A percentile compares a stretch with the other conserved stretches of the same genome.
These are phyloP conservation scores for Clonostachys rosea DNA, from an alignment of 2,329 filamentous ascomycete genomes.

Conservation along the genomic window DNA sequence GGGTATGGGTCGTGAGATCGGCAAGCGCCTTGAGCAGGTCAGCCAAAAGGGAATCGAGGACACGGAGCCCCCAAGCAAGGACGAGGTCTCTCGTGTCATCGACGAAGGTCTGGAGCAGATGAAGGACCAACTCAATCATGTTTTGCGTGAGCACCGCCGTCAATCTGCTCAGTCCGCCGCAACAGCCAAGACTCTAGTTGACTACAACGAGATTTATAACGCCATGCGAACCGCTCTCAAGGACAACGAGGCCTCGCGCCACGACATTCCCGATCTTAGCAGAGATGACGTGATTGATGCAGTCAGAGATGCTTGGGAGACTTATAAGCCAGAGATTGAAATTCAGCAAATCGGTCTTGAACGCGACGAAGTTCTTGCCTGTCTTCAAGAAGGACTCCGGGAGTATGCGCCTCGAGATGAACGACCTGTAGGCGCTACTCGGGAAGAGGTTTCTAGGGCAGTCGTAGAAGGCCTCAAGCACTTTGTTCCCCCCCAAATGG, in stretches of 20 bases:
- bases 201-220: constrained; percentile 82
- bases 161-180: constrained; percentile 61
- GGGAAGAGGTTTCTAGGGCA: constrained; percentile 80
- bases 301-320: constrained; percentile 87
- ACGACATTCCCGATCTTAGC: constrained; percentile 44
- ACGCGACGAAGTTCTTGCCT: constrained; percentile 82
- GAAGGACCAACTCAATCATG: constrained; percentile 76
- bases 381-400: constrained; percentile 79
- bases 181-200: constrained; percentile 56
- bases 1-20: constrained; percentile 90
- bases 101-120: constrained; percentile 77
- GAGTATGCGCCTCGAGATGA: constrained; percentile 60
- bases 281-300: constrained; percentile 83
- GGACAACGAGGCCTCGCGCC: constrained; percentile 46
- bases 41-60: constrained; percentile 38
- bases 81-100: constrained; percentile 72
- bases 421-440: constrained; percentile 57
- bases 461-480: constrained; percentile 83
- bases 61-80: constrained; percentile 49
- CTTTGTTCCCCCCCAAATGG: constrained; percentile 69
- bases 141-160: constrained; percentile 71
- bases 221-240: constrained; percentile 72
- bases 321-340: constrained; percentile 89
- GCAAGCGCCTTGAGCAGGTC: constrained; percentile 75
- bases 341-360: constrained; percentile 87